A percentile compares a stretch with the other conserved stretches of the same genome.
phyloP scores from a whole-genome alignment of 441 rosid genomes.

The Bruguiera hainesii region DNA sequence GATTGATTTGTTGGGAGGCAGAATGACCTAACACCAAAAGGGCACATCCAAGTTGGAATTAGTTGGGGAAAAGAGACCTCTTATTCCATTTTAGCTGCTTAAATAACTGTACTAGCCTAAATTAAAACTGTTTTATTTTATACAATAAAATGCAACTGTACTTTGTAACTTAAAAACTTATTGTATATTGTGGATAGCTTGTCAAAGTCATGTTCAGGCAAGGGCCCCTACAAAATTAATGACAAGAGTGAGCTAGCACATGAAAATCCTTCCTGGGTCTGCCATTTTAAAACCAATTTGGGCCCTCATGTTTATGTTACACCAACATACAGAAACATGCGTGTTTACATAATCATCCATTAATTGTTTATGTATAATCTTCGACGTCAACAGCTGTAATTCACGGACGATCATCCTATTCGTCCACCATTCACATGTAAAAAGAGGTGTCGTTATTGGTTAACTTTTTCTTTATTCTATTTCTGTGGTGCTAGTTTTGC shows the following conservation, averaged over 20 bases:
- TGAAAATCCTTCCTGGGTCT: slow-evolving; percentile 9
- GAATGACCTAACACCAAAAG: slow-evolving; percentile 12
- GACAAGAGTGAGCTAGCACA: too few relatives aligned
- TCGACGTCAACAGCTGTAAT: slow-evolving; percentile 25
- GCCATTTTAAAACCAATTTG: slow-evolving; percentile 8
- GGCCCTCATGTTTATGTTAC: background rate
- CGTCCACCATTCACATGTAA: background rate
- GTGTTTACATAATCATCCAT: slow-evolving; percentile 6
- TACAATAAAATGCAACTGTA: background rate
- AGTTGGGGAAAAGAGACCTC: slow-evolving; percentile 9
- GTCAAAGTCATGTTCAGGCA: too few relatives aligned
- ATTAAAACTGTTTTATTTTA: background rate
- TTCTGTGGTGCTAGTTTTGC: background rate
- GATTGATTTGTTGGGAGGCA: slow-evolving; percentile 18
- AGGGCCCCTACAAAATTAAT: too few relatives aligned
- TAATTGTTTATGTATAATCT: background rate
- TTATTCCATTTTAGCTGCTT: background rate
- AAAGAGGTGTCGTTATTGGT: background rate
- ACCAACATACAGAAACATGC: slow-evolving; percentile 10
- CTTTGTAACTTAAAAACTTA: background rate
- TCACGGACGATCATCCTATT: slow-evolving; percentile 12
- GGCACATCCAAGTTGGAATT: slow-evolving; percentile 4
- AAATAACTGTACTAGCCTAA: background rate
- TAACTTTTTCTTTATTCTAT: background rate
- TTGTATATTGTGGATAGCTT: too few relatives aligned